phyloP scores from a whole-genome alignment of 2,329 filamentous ascomycete genomes.

The Camptophora hylomeconis region DNA sequence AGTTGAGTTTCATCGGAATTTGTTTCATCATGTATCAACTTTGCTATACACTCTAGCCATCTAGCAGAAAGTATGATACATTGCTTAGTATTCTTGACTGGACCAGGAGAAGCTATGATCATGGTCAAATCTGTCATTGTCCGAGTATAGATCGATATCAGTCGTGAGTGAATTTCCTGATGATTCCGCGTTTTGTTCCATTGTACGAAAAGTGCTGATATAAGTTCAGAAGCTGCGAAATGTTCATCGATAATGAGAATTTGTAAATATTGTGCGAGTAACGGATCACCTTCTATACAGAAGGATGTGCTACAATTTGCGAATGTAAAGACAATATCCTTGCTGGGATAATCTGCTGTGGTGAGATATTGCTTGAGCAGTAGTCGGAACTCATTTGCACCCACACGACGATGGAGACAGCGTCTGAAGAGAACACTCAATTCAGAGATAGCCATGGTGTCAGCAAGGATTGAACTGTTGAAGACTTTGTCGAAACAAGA shows the following conservation, averaged over 20 bases:
- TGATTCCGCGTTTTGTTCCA: conserved; percentile 1
- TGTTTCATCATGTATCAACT: conserved; percentile 3
- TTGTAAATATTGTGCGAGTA: conserved; percentile 15
- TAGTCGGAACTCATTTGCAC: conserved; percentile 10
- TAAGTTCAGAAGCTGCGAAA: conserved; percentile 9
- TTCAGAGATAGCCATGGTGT: conserved; percentile 25
- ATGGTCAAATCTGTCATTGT: conserved; percentile 5
- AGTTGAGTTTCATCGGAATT: conserved; percentile 1
- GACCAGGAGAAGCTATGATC: conserved; percentile 1
- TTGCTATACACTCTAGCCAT: conserved; percentile 3
- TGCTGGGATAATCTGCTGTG: too few relatives aligned
- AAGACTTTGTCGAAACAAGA: too few relatives aligned
- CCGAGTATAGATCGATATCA: not conserved
- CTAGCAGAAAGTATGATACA: conserved; percentile 4
- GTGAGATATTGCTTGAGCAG: conserved; percentile 7
- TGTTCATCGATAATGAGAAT: conserved; percentile 8
- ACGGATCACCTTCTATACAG: conserved; percentile 14
- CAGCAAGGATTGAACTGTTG: too few relatives aligned
- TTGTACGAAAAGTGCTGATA: not conserved
- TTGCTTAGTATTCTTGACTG: not conserved
- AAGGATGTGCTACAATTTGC: conserved; percentile 11
- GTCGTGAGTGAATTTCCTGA: not conserved
- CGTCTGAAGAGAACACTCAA: conserved; percentile 11
- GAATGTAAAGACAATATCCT: conserved; percentile 10
- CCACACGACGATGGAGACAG: conserved; percentile 12